phyloP scores from a whole-genome alignment of 352 stramenopile genomes.

The Pythium phragmitis region DNA sequence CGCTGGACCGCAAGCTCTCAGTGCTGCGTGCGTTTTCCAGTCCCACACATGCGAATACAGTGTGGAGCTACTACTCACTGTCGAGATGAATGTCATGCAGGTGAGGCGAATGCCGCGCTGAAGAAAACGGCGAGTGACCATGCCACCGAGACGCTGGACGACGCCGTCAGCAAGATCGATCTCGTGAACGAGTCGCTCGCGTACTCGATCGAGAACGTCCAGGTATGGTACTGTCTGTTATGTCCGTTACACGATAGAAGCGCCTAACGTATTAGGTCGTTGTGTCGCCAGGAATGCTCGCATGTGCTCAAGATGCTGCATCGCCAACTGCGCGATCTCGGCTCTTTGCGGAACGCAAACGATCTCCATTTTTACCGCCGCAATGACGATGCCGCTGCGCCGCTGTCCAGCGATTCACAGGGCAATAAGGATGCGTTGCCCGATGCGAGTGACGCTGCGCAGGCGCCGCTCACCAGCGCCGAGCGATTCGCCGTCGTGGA shows the following conservation, averaged over 20 bases:
- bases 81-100: constrained; percentile 22
- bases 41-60: neutral
- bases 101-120: constrained; percentile 44
- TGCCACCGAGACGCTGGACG: constrained; percentile 38
- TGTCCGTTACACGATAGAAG: neutral
- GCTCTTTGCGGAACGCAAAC: constrained; percentile 36
- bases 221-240: constrained; percentile 23
- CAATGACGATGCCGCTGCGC: neutral
- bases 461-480: constrained; percentile 1
- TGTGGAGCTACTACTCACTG: neutral
- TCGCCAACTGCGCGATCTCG: constrained; percentile 61
- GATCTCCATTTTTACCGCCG: constrained; percentile 33
- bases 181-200: constrained; percentile 80
- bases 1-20: constrained; percentile 38
- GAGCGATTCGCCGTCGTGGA: constrained; percentile 8
- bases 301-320: constrained; percentile 74
- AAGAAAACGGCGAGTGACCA: constrained; percentile 34
- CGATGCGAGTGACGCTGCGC: neutral
- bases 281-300: constrained; percentile 39
- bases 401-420: neutral
- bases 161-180: constrained; percentile 67
- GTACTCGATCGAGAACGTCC: constrained; percentile 81
- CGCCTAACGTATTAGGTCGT: neutral
- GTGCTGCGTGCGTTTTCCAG: constrained; percentile 28
- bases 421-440: neutral